Base-by-base conservation (phyloP, 192 early-diverging fungal species). In the Paraglomus brasilianum region DNA sequence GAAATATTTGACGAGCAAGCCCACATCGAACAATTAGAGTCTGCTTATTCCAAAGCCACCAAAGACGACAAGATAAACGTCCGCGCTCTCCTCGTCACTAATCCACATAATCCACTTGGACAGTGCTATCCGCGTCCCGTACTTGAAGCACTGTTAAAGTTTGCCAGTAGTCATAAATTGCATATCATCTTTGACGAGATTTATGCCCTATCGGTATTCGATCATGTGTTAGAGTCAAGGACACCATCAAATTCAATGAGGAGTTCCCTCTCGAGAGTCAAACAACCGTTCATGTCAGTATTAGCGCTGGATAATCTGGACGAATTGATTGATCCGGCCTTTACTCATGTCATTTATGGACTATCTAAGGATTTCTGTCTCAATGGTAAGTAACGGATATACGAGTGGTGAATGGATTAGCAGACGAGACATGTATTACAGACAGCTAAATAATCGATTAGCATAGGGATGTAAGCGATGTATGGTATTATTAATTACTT, bases 151-250 rank as follows among this genome's bases (percentile, higher is more conserved):
- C 82, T 87, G 56, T 73, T 93, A 3, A 62, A 71, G 41, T 95
- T 89, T 72, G 89, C 89, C 10, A 81, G 80, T 36, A 61, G 71
- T 15, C 80, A 90, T 49, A 63, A 82, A 22, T 66, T 95, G 10
- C 90, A 90, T 53, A 78, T 86, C 21, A 69, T 93, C 8, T 77
- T 86, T 72, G 93, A 95, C 73, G 93, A 95, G 67, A 88, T 95
- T 44, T 95, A 95, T 72, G 90, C 85, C 6, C 74, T 89, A 5
- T 88, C 87, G 0, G 75, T 80, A 15, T 91, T 90, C 70, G 74
- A 78, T 24, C 75, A 76, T 49, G 59, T 66, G 5, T 36, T 79
- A 30, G 30, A 30, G 30, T 30, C 30, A 30, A 30, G 30, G 30
- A 30, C 30, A 58, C 40, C 4, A 73, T 71, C 22, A 15, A n/a